Conservation (phyloP, 1,139 yeast genomes). For the Protomyces lactucae-debilis region DNA sequence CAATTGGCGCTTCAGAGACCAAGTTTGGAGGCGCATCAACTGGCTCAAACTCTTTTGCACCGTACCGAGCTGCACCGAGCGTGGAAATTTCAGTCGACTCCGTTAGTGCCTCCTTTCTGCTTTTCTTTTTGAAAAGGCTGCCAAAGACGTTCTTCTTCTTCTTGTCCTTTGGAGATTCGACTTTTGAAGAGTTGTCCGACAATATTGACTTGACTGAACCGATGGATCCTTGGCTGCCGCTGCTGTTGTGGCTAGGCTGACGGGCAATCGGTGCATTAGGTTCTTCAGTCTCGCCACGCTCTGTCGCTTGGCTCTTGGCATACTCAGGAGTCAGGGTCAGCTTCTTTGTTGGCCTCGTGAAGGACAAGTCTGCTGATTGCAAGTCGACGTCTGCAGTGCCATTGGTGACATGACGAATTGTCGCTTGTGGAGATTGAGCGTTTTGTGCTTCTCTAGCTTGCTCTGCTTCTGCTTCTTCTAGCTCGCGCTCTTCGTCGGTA, state of each 20-base stretch:
- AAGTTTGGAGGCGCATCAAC: not conserved
- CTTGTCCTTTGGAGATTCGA: conserved; percentile 2
- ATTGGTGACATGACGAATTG: not conserved
- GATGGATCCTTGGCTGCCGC: not conserved
- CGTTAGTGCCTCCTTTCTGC: conserved; percentile 2
- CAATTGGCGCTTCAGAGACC: not conserved
- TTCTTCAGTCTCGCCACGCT: not conserved
- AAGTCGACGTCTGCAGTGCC: not conserved
- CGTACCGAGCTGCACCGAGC: not conserved
- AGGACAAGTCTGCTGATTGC: not conserved
- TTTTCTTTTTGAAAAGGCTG: conserved; percentile 19
- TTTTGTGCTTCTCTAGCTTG: not conserved
- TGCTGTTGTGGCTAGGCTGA: not conserved
- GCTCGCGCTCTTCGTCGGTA: not conserved
- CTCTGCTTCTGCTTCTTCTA: not conserved
- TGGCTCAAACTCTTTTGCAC: not conserved
- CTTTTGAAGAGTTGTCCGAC: not conserved
- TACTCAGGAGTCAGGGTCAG: not conserved
- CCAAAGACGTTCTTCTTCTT: conserved; percentile 25
- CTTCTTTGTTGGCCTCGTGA: not conserved
- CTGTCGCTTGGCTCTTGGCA: not conserved
- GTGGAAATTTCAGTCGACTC: not conserved
- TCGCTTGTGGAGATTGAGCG: not conserved
- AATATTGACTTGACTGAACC: not conserved
- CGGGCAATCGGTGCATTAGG: not conserved